phyloP scores from a whole-genome alignment of 768 basidiomycete genomes.

The Chalciporus piperatus region DNA sequence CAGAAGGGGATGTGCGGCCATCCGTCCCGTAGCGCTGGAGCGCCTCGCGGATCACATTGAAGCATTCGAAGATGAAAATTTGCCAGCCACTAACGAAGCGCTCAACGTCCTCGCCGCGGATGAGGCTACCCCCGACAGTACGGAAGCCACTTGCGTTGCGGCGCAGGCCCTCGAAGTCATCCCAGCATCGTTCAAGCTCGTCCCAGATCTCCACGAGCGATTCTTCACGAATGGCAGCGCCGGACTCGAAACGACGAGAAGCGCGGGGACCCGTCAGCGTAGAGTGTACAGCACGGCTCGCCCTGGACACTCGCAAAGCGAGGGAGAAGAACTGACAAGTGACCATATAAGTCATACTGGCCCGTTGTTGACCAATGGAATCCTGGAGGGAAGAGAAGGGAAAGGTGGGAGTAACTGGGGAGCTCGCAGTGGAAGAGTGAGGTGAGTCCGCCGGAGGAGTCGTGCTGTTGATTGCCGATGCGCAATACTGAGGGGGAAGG shows the following conservation, averaged over 20 bases:
- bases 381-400: constrained; percentile 24
- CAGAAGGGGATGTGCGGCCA: constrained; percentile 40
- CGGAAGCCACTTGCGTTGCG: constrained; percentile 43
- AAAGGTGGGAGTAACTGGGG: constrained; percentile 22
- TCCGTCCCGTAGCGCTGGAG: constrained; percentile 55
- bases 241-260: constrained; percentile 49
- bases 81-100: constrained; percentile 85
- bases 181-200: constrained; percentile 77
- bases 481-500: constrained; percentile 42
- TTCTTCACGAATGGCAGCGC: constrained; percentile 54
- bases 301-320: constrained; percentile 70
- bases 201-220: constrained; percentile 82
- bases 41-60: constrained; percentile 84
- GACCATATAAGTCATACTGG: constrained; percentile 47
- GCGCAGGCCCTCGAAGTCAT: constrained; percentile 71
- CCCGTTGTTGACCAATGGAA: constrained; percentile 26
- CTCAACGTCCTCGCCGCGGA: constrained; percentile 52
- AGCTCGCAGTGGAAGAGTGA: constrained; percentile 28
- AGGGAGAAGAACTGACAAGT: constrained; percentile 61
- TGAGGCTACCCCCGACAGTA: constrained; percentile 28
- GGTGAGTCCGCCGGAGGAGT: constrained; percentile 35
- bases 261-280: constrained; percentile 80
- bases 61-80: constrained; percentile 89
- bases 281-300: constrained; percentile 75
- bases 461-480: constrained; percentile 25